These are phyloP conservation scores for Trematosphaeria pertusa DNA, from an alignment of 2,329 filamentous ascomycete genomes.

Conservation along the genomic window DNA sequence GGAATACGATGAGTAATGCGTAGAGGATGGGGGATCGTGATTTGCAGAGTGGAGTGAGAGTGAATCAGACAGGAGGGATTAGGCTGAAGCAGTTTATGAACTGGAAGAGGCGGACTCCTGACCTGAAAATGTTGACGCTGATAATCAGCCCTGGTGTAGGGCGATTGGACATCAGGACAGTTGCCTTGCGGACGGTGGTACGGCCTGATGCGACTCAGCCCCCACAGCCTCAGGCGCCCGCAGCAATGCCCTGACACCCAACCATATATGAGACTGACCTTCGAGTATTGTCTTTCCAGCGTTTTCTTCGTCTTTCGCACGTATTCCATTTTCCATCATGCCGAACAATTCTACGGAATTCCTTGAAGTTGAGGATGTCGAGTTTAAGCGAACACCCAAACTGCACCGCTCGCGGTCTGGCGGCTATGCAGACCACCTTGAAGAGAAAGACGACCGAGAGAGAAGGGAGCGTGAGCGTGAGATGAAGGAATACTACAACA, in stretches of 20 bases:
- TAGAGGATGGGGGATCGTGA: too few species aligned
- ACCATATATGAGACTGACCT: conserved; percentile 3
- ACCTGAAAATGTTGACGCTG: conserved; percentile 8
- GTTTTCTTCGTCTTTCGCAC: background rate
- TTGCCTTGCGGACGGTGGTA: conserved; percentile 12
- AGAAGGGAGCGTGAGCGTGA: conserved; percentile 25
- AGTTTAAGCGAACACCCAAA: conserved; percentile 6
- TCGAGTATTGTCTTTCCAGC: conserved; percentile 1
- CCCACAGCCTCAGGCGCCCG: too few species aligned
- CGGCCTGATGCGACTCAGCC: conserved; percentile 10
- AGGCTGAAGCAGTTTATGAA: conserved; percentile 12
- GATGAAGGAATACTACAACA: conserved; percentile 32
- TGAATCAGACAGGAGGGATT: background rate
- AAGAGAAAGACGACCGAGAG: conserved; percentile 26
- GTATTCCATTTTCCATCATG: conserved; percentile 6
- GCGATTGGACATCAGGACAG: conserved; percentile 15
- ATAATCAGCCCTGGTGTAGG: conserved; percentile 15
- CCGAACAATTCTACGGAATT: conserved; percentile 19
- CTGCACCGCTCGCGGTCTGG: conserved; percentile 30
- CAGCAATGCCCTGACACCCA: background rate
- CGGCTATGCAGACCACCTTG: conserved; percentile 31
- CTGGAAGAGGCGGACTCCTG: conserved; percentile 16
- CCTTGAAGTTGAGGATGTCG: conserved; percentile 18
- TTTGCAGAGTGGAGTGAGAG: too few species aligned
- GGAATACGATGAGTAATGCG: too few species aligned